Evolutionary conservation across 257 asterid genomes (phyloP), one percentile per base, ranked within the genome.

Genomic region (Rubia yunnanensis): DNA sequence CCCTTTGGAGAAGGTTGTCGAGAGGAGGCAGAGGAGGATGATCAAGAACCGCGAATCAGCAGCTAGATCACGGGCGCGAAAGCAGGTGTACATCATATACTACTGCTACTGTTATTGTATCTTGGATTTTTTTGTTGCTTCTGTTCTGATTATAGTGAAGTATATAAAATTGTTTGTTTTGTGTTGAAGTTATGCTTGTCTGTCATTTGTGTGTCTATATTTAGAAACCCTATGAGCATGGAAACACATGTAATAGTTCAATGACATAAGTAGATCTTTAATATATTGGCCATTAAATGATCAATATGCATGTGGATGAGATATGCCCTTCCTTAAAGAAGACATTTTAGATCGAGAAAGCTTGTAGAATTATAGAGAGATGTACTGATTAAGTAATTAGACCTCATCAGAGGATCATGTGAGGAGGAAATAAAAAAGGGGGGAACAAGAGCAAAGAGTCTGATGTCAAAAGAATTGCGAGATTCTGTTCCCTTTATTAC

Each of bases 1-100:
- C 52, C 88, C 79, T 69, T 52, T 92, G 80, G 98, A 92, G 77
- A 92, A 88, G 78, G 95, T 85, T 65, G 92, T 92, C 39, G 98
- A 92, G 27, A 86, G 98, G 80, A 82, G 98, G 84, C 98, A 88
- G 64, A 88, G 90, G 82, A 88, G 98, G 79, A 92, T 92, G 98
- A 88, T 92, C 6, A 92, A 92, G 73, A 92, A 92, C 70, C 65
- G 98, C 73, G 96, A 92, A 77, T 92, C 98, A 2, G 98, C 98
- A 77, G 96, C 98, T 26, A 82, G 98, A 70, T 92, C 98, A 55
- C 81, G 98, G 53, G 96, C 98, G 65, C 91, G 98, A 55, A 92
- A 92, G 73, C 98, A 92, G 98, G 98, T 92, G 76, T 77, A 64
- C 34, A 22, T 46, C 20, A 53, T 34, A 31, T 39, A 8, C 61